Evolutionary conservation across 2,329 filamentous ascomycete genomes (phyloP), one percentile per base, ranked within the genome.

Genomic region (Cladophialophora immunda): DNA sequence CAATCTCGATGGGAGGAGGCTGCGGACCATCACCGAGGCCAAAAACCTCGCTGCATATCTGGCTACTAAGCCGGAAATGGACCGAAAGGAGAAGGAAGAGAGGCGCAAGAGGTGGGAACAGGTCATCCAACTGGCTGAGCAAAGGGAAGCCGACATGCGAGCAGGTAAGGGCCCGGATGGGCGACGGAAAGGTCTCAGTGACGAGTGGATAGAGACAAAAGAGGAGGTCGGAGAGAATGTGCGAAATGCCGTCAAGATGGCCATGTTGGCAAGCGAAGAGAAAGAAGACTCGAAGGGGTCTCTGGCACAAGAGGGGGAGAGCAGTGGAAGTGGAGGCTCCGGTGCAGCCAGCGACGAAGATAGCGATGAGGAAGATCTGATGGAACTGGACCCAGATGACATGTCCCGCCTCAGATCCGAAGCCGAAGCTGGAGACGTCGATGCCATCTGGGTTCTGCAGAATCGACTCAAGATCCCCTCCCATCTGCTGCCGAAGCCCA

Each of bases 21-120:
- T 99, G 63, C 89, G 96, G 58, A 98, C 95, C 1, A 92, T 98
- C 30, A 94, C 92, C 41, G 95, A 99, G 78, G 95, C 95, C 36
- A 99, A 99, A 79, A 92, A 93, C 1, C 84, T 99, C 22, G 95
- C 96, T 0, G 94, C 98, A 77, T 98, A 97, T 75, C 86, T 98
- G 1, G 93, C 94, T 1, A 92, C 97, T 72, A 97, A 98, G 77
- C 95, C 96, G 0, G 94, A 97, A 68, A 97, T 99, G 94, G 95
- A 97, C 70, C 89, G 90, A 79, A 92, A 92, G 76, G 93, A 98
- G 78, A 94, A 93, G 75, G 94, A 97, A 76, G 90, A 91, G 79
- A 87, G 93, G 56, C 86, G 91, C 54, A 89, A 91, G 78, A 84
- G 94, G 56, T 97, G 93, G 93, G 90, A 97, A 78, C 87, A 94